phyloP scores from a whole-genome alignment of 2,329 filamentous ascomycete species.

The Niveomyces coronatus region DNA sequence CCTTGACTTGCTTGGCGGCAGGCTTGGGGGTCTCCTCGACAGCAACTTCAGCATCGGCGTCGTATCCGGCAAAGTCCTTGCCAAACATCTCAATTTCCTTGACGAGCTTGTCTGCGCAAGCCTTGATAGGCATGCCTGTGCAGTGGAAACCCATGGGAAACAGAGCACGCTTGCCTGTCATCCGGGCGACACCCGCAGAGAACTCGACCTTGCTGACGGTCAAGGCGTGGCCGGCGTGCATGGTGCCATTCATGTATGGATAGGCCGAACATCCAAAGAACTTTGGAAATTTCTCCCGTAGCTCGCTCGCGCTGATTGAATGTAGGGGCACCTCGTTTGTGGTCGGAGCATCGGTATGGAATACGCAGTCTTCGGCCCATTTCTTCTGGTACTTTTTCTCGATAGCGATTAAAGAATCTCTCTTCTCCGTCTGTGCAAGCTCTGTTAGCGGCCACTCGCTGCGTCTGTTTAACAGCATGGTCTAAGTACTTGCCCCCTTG shows the following conservation, averaged over 20 bases:
- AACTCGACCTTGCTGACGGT: conserved; percentile 92
- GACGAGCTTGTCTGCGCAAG: conserved; percentile 87
- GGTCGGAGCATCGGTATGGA: conserved; percentile 78
- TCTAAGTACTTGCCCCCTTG: conserved; percentile 38
- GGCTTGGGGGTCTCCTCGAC: conserved; percentile 38
- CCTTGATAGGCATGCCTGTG: conserved; percentile 97
- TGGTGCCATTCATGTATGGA: conserved; percentile 72
- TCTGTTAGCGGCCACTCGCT: conserved; percentile 11
- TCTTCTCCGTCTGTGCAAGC: conserved; percentile 62
- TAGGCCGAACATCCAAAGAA: conserved; percentile 60
- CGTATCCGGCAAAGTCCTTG: conserved; percentile 70
- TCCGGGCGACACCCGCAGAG: conserved; percentile 71
- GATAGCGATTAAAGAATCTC: conserved; percentile 67
- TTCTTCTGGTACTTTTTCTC: conserved; percentile 89
- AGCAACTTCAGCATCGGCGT: conserved; percentile 47
- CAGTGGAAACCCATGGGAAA: conserved; percentile 89
- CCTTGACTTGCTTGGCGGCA: conserved; percentile 57
- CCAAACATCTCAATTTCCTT: conserved; percentile 87
- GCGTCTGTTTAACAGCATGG: too few relatives aligned
- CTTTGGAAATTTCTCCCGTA: conserved; percentile 76
- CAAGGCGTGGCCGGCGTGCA: conserved; percentile 89
- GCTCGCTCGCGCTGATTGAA: conserved; percentile 60
- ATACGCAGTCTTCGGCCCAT: conserved; percentile 46
- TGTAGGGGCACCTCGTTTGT: conserved; percentile 66
- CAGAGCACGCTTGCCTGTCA: conserved; percentile 79